Percentiles rank a stretch among this genome's conserved stretches.
Conservation (phyloP, 139 green algal species). For the Deuterostichococcus epilithicus region DNA sequence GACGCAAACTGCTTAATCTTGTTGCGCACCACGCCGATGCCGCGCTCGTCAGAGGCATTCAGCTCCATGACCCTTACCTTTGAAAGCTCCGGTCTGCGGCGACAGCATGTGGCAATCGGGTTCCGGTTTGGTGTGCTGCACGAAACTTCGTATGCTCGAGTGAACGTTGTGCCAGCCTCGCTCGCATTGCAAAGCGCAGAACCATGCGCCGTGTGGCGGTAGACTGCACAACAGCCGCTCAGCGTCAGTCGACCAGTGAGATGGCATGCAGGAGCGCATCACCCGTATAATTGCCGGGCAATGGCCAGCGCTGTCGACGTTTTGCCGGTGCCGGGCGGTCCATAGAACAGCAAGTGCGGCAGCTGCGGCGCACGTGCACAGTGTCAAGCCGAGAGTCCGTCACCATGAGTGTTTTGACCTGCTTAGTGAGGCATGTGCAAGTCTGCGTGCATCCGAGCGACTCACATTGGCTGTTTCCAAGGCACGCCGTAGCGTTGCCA, state of each 20-base stretch:
- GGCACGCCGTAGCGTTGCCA: constrained; percentile 78
- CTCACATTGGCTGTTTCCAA: constrained; percentile 82
- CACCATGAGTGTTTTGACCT: neutral
- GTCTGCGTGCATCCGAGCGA: no score
- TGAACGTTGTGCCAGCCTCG: no score
- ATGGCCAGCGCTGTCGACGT: constrained; percentile 94
- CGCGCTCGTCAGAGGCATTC: constrained; percentile 92
- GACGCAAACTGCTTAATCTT: constrained; percentile 93
- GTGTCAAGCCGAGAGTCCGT: neutral
- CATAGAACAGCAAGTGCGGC: constrained; percentile 97
- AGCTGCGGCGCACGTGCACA: constrained; percentile 45
- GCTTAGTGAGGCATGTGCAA: neutral
- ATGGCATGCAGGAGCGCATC: neutral
- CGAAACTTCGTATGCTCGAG: no score
- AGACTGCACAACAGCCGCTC: no score
- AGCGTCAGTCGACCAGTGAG: neutral
- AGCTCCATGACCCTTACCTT: constrained; percentile 88
- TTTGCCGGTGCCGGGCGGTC: constrained; percentile 97
- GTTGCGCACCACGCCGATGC: constrained; percentile 56
- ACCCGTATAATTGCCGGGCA: constrained; percentile 87
- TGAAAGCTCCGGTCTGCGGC: constrained; percentile 30
- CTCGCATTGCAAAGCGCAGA: no score
- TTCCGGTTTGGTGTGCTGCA: neutral
- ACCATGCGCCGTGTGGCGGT: no score
- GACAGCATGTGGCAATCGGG: constrained; percentile 1